Conservation (phyloP, 768 basidiomycete genomes). For the Brasilioporus rufonigricans region DNA sequence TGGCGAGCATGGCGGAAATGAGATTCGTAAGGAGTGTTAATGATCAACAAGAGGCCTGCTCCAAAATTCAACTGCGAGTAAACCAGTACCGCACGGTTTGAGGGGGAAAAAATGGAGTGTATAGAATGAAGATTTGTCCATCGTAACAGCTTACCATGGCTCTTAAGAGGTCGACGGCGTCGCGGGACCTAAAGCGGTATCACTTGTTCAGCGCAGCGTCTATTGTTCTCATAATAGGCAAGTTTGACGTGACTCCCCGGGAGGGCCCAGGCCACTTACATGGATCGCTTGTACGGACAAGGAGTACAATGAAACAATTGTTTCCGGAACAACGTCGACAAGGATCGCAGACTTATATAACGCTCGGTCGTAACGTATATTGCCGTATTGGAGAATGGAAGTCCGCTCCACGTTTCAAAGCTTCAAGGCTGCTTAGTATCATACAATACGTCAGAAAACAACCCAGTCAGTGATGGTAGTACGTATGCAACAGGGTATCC, state of each 20-base stretch:
- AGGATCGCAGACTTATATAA: background rate
- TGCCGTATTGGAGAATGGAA: background rate
- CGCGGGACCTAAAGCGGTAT: background rate
- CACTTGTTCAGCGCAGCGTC: constrained; percentile 8
- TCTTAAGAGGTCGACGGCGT: constrained; percentile 15
- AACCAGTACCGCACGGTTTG: constrained; percentile 20
- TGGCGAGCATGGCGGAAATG: constrained; percentile 54
- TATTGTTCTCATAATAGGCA: constrained; percentile 19
- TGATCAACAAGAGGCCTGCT: constrained; percentile 22
- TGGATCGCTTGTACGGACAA: constrained; percentile 1
- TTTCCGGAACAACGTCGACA: constrained; percentile 7
- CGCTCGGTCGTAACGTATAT: background rate
- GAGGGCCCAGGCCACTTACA: background rate
- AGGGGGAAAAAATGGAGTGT: background rate
- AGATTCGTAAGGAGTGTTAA: background rate
- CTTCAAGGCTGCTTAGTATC: constrained; percentile 16
- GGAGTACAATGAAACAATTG: background rate
- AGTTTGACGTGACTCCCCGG: too few species aligned
- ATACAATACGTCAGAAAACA: constrained; percentile 28
- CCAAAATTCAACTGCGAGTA: constrained; percentile 17
- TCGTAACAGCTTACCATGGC: background rate
- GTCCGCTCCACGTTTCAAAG: background rate
- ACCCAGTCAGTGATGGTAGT: constrained; percentile 31
- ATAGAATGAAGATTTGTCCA: background rate
- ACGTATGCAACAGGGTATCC: constrained; percentile 39